These are phyloP conservation scores for Umbilicaria muhlenbergii DNA, from an alignment of 495 filamentous ascomycete species.

Conservation along the genomic window DNA sequence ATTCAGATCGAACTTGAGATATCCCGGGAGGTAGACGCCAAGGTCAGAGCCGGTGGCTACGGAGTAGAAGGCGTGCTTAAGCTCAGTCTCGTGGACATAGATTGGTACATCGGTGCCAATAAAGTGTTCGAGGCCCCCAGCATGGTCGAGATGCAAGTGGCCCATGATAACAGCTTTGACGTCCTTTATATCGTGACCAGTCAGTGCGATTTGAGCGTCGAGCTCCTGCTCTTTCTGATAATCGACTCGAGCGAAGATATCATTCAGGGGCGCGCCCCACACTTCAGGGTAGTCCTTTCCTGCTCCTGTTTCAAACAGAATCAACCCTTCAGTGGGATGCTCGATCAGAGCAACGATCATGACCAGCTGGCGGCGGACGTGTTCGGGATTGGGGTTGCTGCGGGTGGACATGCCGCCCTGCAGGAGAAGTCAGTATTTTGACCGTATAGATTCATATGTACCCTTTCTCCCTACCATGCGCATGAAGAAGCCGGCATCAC, in stretches of 20 bases:
- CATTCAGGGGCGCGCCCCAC: constrained; percentile 23
- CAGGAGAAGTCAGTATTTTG: no score
- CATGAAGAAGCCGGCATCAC: no score
- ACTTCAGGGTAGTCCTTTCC: constrained; percentile 26
- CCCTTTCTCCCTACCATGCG: no score
- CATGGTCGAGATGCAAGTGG: constrained; percentile 39
- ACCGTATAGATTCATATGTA: no score
- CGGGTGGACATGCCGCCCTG: no score
- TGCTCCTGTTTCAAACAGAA: constrained; percentile 36
- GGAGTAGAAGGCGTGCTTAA: constrained; percentile 32
- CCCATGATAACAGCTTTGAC: constrained; percentile 37
- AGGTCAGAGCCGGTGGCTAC: constrained; percentile 27
- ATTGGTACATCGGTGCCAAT: constrained; percentile 31
- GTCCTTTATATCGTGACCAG: constrained; percentile 34
- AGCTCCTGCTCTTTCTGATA: constrained; percentile 28
- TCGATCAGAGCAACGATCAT: constrained; percentile 31
- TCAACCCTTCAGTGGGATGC: constrained; percentile 32
- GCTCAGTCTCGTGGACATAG: constrained; percentile 35
- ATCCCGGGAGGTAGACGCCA: constrained; percentile 28
- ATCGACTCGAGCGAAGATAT: constrained; percentile 30
- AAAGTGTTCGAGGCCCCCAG: constrained; percentile 36
- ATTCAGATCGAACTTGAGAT: constrained; percentile 17
- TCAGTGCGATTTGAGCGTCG: constrained; percentile 27
- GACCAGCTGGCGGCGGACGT: constrained; percentile 26
- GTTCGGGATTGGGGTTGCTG: constrained; percentile 15